Percentiles rank a stretch among this genome's conserved stretches.
Evolutionary conservation across 352 stramenopile genomes (phyloP).

Genomic region (Pythium phragmiticola): DNA sequence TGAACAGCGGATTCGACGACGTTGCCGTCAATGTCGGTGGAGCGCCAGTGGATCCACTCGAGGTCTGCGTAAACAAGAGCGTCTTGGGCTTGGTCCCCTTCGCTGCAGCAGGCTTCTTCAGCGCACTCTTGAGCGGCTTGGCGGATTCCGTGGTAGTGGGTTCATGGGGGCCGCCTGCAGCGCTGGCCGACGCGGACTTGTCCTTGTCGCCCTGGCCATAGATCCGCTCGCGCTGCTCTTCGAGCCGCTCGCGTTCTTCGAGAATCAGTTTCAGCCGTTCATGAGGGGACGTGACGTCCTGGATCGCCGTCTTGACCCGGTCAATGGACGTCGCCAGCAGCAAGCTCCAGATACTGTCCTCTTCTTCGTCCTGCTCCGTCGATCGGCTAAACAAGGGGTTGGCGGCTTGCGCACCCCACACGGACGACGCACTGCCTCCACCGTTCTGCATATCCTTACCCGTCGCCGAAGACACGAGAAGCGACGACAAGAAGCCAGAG

Average conservation of each 20-base stretch:
- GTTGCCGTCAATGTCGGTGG: background rate
- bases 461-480: slow-evolving; percentile 56
- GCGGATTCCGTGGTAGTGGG: slow-evolving; percentile 11
- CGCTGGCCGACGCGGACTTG: background rate
- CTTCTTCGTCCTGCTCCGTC: slow-evolving; percentile 43
- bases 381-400: slow-evolving; percentile 55
- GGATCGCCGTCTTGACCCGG: slow-evolving; percentile 52
- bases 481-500: slow-evolving; percentile 42
- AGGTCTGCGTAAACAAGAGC: slow-evolving; percentile 7
- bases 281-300: slow-evolving; percentile 38
- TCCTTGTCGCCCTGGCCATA: slow-evolving; percentile 1
- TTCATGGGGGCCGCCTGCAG: slow-evolving; percentile 7
- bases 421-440: slow-evolving; percentile 6
- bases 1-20: slow-evolving; percentile 21
- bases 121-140: slow-evolving; percentile 20
- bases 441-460: slow-evolving; percentile 22
- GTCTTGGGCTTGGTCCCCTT: slow-evolving; percentile 4
- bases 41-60: background rate
- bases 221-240: slow-evolving; percentile 57
- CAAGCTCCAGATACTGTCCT: slow-evolving; percentile 72
- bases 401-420: slow-evolving; percentile 13
- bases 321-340: slow-evolving; percentile 70
- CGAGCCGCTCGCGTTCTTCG: slow-evolving; percentile 58
- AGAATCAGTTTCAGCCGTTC: slow-evolving; percentile 62
- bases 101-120: slow-evolving; percentile 17